phyloP scores from a whole-genome alignment of 2,329 filamentous ascomycete species.

The Hypoxylon sp. region DNA sequence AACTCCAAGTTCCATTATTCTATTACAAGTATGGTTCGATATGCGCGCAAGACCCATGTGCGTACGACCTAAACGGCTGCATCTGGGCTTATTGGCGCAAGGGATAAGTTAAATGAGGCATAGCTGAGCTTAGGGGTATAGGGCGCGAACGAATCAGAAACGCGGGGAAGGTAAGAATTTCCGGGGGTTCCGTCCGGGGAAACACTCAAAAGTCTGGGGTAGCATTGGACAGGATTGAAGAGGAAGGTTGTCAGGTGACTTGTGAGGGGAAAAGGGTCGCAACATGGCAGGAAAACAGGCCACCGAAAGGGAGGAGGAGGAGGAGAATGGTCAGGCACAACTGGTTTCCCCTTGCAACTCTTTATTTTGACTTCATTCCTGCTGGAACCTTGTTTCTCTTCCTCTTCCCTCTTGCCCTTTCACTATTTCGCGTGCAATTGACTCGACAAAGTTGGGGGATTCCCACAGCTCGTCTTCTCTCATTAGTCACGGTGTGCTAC shows the following conservation, averaged over 20 bases:
- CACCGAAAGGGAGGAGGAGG: conserved; percentile 11
- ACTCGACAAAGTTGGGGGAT: conserved; percentile 6
- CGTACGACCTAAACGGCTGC: conserved; percentile 16
- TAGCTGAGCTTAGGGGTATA: conserved; percentile 9
- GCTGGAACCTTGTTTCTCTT: conserved; percentile 4
- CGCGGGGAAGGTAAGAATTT: conserved; percentile 33
- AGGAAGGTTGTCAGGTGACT: conserved; percentile 42
- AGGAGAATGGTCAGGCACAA: conserved; percentile 16
- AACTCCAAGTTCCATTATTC: neutral
- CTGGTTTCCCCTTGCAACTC: conserved; percentile 20
- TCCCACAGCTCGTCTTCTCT: neutral
- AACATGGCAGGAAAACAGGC: conserved; percentile 15
- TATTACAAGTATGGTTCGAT: conserved; percentile 6
- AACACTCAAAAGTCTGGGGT: conserved; percentile 33
- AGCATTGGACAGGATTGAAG: conserved; percentile 33
- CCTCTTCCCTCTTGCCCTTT: conserved; percentile 1
- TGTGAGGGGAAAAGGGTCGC: conserved; percentile 40
- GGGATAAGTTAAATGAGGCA: conserved; percentile 13
- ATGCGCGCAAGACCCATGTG: conserved; percentile 3
- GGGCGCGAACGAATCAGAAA: conserved; percentile 30
- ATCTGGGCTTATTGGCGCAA: neutral
- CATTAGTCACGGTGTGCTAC: neutral
- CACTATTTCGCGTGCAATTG: neutral
- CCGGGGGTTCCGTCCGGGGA: conserved; percentile 25
- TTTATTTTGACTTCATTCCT: conserved; percentile 38